These are phyloP conservation scores for Coleophoma crateriformis DNA, from an alignment of 2,329 filamentous ascomycete species.

Conservation along the genomic window DNA sequence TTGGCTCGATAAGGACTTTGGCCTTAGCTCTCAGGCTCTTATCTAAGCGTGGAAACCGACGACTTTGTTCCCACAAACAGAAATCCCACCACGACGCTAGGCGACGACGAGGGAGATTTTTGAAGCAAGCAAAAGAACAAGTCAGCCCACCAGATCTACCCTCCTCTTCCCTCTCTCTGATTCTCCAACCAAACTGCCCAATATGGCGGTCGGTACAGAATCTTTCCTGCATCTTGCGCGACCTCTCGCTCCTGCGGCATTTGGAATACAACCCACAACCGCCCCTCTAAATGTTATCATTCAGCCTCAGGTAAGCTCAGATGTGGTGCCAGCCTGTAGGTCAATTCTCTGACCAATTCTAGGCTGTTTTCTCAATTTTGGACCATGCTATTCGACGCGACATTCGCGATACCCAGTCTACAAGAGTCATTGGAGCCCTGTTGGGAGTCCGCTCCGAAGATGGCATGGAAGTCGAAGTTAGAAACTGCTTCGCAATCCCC, in stretches of 20 bases:
- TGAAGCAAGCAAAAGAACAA: conserved; percentile 1
- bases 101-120: conserved; percentile 14
- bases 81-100: conserved; percentile 3
- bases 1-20: too few species aligned
- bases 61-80: not conserved
- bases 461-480: conserved; percentile 92
- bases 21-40: not conserved
- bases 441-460: conserved; percentile 92
- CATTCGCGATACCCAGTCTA: conserved; percentile 65
- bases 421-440: conserved; percentile 93
- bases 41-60: conserved; percentile 3
- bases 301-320: conserved; percentile 76
- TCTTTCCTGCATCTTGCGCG: conserved; percentile 93
- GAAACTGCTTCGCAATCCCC: conserved; percentile 94
- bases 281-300: conserved; percentile 91
- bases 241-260: conserved; percentile 76
- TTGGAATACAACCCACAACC: conserved; percentile 78
- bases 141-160: conserved; percentile 2
- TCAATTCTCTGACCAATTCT: conserved; percentile 17
- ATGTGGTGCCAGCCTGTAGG: too few species aligned
- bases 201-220: conserved; percentile 71
- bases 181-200: conserved; percentile 37
- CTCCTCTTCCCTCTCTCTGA: conserved; percentile 8
- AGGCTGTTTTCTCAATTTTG: conserved; percentile 72
- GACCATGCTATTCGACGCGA: conserved; percentile 87